Conservation (phyloP, 129 eudicot genomes). For the Chrysanthemum seticuspe region DNA sequence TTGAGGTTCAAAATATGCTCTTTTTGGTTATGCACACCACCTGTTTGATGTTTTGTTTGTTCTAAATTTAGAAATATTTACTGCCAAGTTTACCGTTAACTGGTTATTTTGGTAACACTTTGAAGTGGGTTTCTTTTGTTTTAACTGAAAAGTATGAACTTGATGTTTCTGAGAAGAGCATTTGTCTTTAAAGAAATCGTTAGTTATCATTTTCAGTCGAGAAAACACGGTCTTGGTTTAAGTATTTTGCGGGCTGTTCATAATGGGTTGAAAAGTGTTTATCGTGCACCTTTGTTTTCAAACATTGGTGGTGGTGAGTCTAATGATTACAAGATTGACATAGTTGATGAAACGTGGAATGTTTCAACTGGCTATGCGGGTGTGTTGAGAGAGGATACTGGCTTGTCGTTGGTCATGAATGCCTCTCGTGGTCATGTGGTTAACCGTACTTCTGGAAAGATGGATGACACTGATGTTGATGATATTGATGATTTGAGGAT, state of each 20-base stretch:
- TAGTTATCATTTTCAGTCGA: constrained; percentile 20
- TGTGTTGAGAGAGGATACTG: constrained; percentile 35
- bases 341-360: constrained; percentile 61
- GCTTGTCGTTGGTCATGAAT: background rate
- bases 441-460: constrained; percentile 4
- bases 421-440: constrained; percentile 22
- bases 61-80: background rate
- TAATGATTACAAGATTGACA: constrained; percentile 52
- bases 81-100: background rate
- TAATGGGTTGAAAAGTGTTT: constrained; percentile 15
- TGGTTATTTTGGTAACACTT: background rate
- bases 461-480: constrained; percentile 47
- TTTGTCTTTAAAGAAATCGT: constrained; percentile 6
- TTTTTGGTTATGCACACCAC: constrained; percentile 20
- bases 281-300: constrained; percentile 41
- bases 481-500: constrained; percentile 87
- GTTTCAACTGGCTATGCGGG: constrained; percentile 64
- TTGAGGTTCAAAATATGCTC: background rate
- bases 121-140: background rate
- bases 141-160: constrained; percentile 28
- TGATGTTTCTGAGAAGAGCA: constrained; percentile 32
- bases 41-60: constrained; percentile 35
- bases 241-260: constrained; percentile 21
- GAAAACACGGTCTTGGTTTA: constrained; percentile 17
- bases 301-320: constrained; percentile 17